These are phyloP conservation scores for Leccinellum albellum DNA, from an alignment of 768 basidiomycete species.

Conservation along the genomic window DNA sequence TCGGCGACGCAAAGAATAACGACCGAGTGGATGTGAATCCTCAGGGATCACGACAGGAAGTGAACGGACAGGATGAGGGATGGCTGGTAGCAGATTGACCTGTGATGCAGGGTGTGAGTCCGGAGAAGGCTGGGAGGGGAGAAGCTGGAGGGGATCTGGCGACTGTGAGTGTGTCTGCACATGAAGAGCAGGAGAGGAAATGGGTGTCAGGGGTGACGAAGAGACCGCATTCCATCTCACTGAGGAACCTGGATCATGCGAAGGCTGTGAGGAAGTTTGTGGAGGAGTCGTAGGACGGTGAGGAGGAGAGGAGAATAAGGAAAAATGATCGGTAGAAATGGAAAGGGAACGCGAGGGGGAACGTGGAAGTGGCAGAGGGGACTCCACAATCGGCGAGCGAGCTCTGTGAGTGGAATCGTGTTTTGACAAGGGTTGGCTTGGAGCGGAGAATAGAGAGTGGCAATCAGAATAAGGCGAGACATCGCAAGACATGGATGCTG, in stretches of 20 bases:
- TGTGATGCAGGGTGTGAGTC: neutral
- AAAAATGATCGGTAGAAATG: conserved; percentile 9
- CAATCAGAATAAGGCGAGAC: conserved; percentile 8
- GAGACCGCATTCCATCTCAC: neutral
- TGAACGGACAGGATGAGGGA: neutral
- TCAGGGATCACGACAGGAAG: conserved; percentile 10
- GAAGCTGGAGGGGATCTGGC: conserved; percentile 23
- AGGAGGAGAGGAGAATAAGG: conserved; percentile 15
- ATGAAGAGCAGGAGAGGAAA: conserved; percentile 13
- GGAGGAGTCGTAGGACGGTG: conserved; percentile 16
- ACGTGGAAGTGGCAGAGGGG: neutral
- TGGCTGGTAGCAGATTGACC: neutral
- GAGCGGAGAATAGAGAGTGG: conserved; percentile 22
- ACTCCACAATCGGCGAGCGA: neutral
- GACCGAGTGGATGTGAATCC: conserved; percentile 20
- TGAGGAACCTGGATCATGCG: conserved; percentile 1
- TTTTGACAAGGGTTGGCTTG: neutral
- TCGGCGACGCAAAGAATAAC: conserved; percentile 58
- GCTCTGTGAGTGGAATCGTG: neutral
- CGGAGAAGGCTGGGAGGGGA: conserved; percentile 4
- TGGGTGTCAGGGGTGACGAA: conserved; percentile 24
- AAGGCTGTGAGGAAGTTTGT: conserved; percentile 12
- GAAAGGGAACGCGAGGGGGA: conserved; percentile 13
- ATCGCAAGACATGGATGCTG: neutral
- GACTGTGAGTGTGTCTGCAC: conserved; percentile 12